Percentiles rank a stretch among this genome's conserved stretches.
These are phyloP conservation scores for Leucocoprinus leucothites DNA, from an alignment of 768 basidiomycete genomes.

Conservation along the genomic window DNA sequence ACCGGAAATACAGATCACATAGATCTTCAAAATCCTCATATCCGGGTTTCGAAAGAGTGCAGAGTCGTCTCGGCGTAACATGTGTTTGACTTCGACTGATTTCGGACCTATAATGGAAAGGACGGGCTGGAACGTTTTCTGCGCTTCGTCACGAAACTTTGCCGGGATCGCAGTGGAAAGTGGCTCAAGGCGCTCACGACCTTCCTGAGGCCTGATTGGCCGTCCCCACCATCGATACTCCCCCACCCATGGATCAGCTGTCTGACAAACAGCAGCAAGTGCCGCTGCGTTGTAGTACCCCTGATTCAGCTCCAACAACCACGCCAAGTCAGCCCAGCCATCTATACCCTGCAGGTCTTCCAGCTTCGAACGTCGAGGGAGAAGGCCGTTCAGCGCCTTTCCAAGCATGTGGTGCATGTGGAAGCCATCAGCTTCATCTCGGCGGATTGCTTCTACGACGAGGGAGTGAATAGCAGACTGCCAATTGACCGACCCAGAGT, in stretches of 20 bases:
- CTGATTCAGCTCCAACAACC: conserved; percentile 24
- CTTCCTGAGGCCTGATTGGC: conserved; percentile 9
- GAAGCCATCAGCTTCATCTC: conserved; percentile 16
- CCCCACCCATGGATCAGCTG: background rate
- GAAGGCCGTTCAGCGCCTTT: conserved; percentile 21
- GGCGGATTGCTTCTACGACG: conserved; percentile 20
- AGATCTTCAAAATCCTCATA: conserved; percentile 2
- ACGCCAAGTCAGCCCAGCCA: conserved; percentile 24
- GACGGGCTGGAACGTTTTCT: background rate
- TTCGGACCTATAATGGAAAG: conserved; percentile 14
- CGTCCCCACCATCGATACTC: conserved; percentile 13
- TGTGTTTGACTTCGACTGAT: conserved; percentile 11
- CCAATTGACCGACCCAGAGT: conserved; percentile 18
- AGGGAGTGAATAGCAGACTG: conserved; percentile 21
- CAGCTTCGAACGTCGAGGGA: conserved; percentile 20
- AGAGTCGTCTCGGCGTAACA: background rate
- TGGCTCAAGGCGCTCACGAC: conserved; percentile 3
- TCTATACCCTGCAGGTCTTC: conserved; percentile 14
- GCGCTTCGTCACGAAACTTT: background rate
- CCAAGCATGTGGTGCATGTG: conserved; percentile 20
- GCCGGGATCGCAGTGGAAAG: conserved; percentile 6
- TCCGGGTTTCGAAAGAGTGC: background rate
- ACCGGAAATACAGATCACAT: background rate
- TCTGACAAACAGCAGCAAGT: conserved; percentile 22
- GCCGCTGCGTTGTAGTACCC: conserved; percentile 23